phyloP scores from a whole-genome alignment of 2,329 filamentous ascomycete species.

The Arthrinium phaeospermum region DNA sequence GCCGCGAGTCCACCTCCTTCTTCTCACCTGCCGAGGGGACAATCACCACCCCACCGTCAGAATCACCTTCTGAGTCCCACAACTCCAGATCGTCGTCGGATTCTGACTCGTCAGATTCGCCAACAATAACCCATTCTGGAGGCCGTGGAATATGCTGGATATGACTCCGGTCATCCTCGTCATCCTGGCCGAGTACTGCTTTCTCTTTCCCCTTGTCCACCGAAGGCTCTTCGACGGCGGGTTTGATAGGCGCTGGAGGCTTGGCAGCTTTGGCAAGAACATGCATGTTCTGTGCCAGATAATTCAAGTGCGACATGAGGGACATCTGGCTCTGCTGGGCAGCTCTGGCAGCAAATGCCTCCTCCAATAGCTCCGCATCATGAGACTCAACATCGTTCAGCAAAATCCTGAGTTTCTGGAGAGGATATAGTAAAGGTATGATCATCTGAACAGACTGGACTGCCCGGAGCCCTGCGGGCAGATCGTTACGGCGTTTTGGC shows the following conservation, averaged over 20 bases:
- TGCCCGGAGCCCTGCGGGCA: conserved; percentile 65
- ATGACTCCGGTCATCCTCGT: conserved; percentile 61
- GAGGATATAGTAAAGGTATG: conserved; percentile 74
- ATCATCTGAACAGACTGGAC: conserved; percentile 71
- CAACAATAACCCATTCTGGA: conserved; percentile 71
- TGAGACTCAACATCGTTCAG: conserved; percentile 66
- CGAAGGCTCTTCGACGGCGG: conserved; percentile 27
- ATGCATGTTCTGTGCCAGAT: conserved; percentile 74
- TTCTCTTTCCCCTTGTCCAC: conserved; percentile 26
- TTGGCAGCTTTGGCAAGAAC: conserved; percentile 63
- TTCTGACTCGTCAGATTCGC: conserved; percentile 51
- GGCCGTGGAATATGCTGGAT: conserved; percentile 76
- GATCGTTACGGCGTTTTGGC: conserved; percentile 62
- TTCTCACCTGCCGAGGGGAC: conserved; percentile 35
- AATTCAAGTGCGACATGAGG: conserved; percentile 77
- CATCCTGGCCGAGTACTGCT: conserved; percentile 27
- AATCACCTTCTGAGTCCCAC: conserved; percentile 53
- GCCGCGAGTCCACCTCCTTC: conserved; percentile 45
- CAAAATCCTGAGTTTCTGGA: conserved; percentile 70
- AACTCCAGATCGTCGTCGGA: conserved; percentile 45
- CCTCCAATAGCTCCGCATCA: conserved; percentile 68
- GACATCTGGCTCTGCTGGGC: conserved; percentile 63
- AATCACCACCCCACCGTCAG: conserved; percentile 45
- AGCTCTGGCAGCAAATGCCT: conserved; percentile 66
- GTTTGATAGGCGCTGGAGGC: conserved; percentile 27